Evolutionary conservation across 2,329 filamentous ascomycete genomes (phyloP), one percentile per base, ranked within the genome.

Genomic region (Beauveria asiatica): DNA sequence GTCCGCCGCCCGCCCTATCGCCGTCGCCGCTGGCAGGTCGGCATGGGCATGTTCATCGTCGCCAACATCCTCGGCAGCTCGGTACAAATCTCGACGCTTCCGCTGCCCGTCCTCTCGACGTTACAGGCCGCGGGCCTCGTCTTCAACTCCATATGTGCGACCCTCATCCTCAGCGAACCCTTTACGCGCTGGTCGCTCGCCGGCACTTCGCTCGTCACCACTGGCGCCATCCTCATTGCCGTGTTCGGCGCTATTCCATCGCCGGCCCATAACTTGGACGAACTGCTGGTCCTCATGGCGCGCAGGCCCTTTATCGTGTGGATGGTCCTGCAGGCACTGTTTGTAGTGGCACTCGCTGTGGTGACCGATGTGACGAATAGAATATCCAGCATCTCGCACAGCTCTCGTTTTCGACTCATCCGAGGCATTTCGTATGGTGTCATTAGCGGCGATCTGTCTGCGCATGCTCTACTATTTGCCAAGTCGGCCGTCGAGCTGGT

Each of bases 141-240:
- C 63, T 99, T 99, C 81, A 99, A 99, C 78, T 96, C 93, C 61
- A 91, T 97, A 73, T 96, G 95, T 80, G 94, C 94, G 63, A 95
- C 92, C 49, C 77, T 97, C 61, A 90, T 97, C 68, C 83, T 99
- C 52, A 87, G 89, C 69, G 93, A 99, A 74, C 90, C 92, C 5
- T 99, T 97, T 75, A 97, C 94, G 57, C 84, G 83, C 72, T 95
- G 92, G 82, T 97, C 93, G n/a, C 80, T 96, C 42, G 83, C 90
- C 68, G 94, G 94, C 42, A 99, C 94, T 1, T 68, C 94, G 57
- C 83, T 99, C 54, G 94, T 97, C 46, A 93, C 90, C 64, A 80
- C 80, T 23, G 94, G 94, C 58, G 94, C 94, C n/a, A 79, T 95
- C 5, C 76, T 99, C 63, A 97, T 99, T 67, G 94, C 91, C 45